phyloP scores from a whole-genome alignment of 495 filamentous ascomycete genomes.

The Xylaria telfairii region DNA sequence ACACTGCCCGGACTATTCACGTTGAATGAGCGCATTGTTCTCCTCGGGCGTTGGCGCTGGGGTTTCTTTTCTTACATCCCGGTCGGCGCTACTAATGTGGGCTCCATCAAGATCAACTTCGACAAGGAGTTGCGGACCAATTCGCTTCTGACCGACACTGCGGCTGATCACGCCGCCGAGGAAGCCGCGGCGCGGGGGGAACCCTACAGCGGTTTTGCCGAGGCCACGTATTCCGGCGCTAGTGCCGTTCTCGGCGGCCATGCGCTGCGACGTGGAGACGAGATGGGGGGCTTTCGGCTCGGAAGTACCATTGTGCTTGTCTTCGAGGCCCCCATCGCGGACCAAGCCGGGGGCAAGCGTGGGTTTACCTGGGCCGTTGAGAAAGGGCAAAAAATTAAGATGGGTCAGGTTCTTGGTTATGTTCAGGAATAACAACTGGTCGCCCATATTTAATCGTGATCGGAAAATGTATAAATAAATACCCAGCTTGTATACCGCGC shows the following conservation, averaged over 20 bases:
- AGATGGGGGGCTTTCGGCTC: conserved; percentile 98
- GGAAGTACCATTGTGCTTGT: conserved; percentile 95
- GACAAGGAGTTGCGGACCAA: conserved; percentile 95
- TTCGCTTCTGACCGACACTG: conserved; percentile 85
- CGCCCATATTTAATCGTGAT: not conserved
- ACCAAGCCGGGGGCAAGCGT: conserved; percentile 69
- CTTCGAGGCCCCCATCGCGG: conserved; percentile 86
- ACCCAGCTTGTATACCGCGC: not conserved
- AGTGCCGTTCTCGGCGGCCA: conserved; percentile 81
- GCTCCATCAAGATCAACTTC: conserved; percentile 96
- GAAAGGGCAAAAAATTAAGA: conserved; percentile 85
- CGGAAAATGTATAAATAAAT: not conserved
- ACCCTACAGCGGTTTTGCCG: conserved; percentile 82
- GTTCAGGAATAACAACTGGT: conserved; percentile 38
- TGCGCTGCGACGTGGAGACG: conserved; percentile 83
- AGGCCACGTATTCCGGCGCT: conserved; percentile 85
- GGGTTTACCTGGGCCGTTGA: conserved; percentile 85
- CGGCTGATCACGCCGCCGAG: conserved; percentile 80
- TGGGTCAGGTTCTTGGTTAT: conserved; percentile 83
- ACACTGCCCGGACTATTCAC: conserved; percentile 94
- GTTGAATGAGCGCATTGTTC: conserved; percentile 92
- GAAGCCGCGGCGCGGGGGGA: conserved; percentile 77
- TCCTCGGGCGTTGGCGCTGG: conserved; percentile 93
- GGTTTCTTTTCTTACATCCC: conserved; percentile 97
- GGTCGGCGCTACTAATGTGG: conserved; percentile 98